A percentile compares a stretch with the other conserved stretches of the same genome.
phyloP scores from a whole-genome alignment of 495 filamentous ascomycete genomes.

The Aspergillus saccharolyticus region DNA sequence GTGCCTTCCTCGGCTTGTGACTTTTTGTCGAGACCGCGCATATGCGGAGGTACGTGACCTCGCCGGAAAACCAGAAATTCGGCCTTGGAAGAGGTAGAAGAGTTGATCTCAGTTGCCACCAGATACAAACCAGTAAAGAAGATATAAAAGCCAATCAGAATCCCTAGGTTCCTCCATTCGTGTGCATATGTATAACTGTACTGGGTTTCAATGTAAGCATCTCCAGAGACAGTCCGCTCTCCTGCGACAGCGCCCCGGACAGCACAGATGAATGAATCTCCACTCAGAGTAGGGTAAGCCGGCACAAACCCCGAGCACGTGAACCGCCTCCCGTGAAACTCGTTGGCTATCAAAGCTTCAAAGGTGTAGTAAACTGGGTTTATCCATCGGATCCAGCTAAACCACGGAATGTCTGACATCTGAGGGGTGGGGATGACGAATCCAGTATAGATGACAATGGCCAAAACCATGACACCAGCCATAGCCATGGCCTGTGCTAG shows the following conservation, averaged over 20 bases:
- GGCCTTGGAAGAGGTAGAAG: slow-evolving; percentile 37
- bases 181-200: slow-evolving; percentile 54
- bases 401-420: slow-evolving; percentile 45
- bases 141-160: slow-evolving; percentile 58
- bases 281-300: slow-evolving; percentile 44
- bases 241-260: slow-evolving; percentile 52
- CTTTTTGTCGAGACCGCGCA: slow-evolving; percentile 30
- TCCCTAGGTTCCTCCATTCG: slow-evolving; percentile 62
- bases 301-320: slow-evolving; percentile 48
- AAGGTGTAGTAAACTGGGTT: slow-evolving; percentile 45
- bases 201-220: slow-evolving; percentile 48
- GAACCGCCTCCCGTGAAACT: slow-evolving; percentile 54
- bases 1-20: slow-evolving; percentile 10
- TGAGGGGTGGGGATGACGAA: slow-evolving; percentile 42
- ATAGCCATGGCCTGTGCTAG: slow-evolving; percentile 47
- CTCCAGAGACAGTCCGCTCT: slow-evolving; percentile 46
- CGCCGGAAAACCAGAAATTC: slow-evolving; percentile 41
- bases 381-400: slow-evolving; percentile 46
- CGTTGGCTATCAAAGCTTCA: slow-evolving; percentile 43
- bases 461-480: slow-evolving; percentile 42
- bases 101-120: slow-evolving; percentile 42
- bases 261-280: slow-evolving; percentile 44
- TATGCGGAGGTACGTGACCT: slow-evolving; percentile 33
- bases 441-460: slow-evolving; percentile 45
- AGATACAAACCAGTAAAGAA: slow-evolving; percentile 54